Evolutionary conservation across 2,329 filamentous ascomycete genomes (phyloP).

Genomic region (Botrytis byssoidea): DNA sequence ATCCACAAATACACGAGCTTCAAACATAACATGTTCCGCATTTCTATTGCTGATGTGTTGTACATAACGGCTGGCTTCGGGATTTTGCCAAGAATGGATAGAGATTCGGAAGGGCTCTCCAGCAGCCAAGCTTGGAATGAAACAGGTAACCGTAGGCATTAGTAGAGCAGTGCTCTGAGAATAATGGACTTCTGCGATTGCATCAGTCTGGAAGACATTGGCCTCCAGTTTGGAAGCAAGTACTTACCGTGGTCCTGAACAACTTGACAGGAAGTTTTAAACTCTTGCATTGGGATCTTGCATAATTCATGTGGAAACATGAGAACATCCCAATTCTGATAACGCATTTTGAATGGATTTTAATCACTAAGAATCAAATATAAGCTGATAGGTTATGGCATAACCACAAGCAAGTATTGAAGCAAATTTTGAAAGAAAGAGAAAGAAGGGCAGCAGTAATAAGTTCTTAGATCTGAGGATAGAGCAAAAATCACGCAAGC

Average conservation of each 20-base stretch:
- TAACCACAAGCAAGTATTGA: conserved; percentile 18
- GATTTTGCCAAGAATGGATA: conserved; percentile 69
- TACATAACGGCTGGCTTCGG: conserved; percentile 57
- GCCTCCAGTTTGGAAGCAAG: neutral
- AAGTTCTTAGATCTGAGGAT: conserved; percentile 1
- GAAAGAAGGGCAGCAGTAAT: conserved; percentile 2
- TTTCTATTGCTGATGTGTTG: conserved; percentile 53
- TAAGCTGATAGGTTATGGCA: conserved; percentile 8
- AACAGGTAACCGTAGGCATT: conserved; percentile 68
- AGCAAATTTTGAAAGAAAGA: conserved; percentile 19
- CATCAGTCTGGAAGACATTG: neutral
- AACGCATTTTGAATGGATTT: conserved; percentile 60
- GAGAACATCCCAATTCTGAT: conserved; percentile 82
- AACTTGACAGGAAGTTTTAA: conserved; percentile 74
- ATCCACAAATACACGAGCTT: conserved; percentile 68
- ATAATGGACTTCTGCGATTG: neutral
- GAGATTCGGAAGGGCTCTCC: conserved; percentile 68
- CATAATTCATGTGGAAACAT: conserved; percentile 66
- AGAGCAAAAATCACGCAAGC: neutral
- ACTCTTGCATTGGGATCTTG: conserved; percentile 75
- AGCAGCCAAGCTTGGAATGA: conserved; percentile 62
- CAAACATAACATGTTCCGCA: conserved; percentile 57
- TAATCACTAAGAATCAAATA: conserved; percentile 11
- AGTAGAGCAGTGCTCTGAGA: conserved; percentile 16
- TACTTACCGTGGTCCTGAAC: conserved; percentile 48